Base-by-base conservation (phyloP, 2,329 filamentous ascomycete genomes). In the Incumbomyces delicatus region DNA sequence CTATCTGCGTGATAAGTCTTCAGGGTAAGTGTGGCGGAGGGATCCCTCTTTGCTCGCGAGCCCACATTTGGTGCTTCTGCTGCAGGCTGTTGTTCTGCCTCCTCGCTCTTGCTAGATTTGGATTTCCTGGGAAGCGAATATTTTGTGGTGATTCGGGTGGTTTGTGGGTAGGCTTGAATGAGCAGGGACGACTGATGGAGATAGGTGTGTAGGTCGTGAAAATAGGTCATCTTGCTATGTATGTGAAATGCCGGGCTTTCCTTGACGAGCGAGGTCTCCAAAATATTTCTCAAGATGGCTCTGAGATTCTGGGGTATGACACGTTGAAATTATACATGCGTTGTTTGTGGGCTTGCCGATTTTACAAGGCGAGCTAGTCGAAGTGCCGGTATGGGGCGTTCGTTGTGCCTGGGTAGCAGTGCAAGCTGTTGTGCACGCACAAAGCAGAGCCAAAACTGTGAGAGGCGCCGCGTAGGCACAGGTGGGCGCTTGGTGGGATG, bases 1-100 rank as follows among this genome's bases (percentile, higher is more conserved):
- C 81, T 84, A 35, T 71, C 71, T 1, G 92, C 85, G 64, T 95
- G 87, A 69, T 81, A 96, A 3, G 92, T 92, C 71, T 94, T 96
- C 51, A 98, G 70, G 3, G 81, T 83, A 43, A 98, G 81, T 46
- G 74, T 78, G 54, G 83, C 88, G 3, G 81, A 72, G 69, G 46
- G 74, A 14, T 58, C 52, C 20, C 49, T 47, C 29, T 53, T 55
- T 11, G 37, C 33, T 29, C 32, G 34, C n/a, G 17, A 5, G 18
- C 18, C 17, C 12, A 13, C 31, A 17, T 46, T 41, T 8, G 22
- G 33, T n/a, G 32, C 20, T 29, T 37, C 33, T 29, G 20, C 27
- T 17, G 58, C 18, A 56, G 48, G 12, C 53, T 48, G 36, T 53
- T 56, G 35, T 60, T 55, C 54, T 49, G 60, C 66, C 60, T 60